Percentiles rank a stretch among this genome's conserved stretches.
phyloP scores from a whole-genome alignment of 768 basidiomycete species.

The Boletus barrowsii region DNA sequence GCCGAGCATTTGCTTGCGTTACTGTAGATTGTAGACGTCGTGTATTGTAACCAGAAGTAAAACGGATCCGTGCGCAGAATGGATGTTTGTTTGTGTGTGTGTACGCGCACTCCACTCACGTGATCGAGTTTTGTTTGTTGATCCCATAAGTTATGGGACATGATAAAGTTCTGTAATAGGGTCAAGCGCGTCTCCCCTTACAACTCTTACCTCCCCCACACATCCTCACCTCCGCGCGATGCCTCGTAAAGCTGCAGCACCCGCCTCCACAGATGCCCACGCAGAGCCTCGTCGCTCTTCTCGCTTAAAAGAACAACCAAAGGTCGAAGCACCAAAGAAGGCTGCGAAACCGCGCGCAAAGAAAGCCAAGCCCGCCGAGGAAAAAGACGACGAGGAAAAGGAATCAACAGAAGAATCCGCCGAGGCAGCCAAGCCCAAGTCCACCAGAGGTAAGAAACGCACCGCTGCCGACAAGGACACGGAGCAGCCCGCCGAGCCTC shows the following conservation, averaged over 20 bases:
- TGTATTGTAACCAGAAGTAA: no score
- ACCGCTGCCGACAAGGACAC: slow-evolving; percentile 38
- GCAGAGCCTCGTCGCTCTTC: slow-evolving; percentile 66
- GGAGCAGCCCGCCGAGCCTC: slow-evolving; percentile 36
- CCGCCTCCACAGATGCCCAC: slow-evolving; percentile 33
- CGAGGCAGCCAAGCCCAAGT: slow-evolving; percentile 41
- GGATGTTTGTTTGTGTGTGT: slow-evolving; percentile 27
- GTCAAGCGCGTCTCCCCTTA: slow-evolving; percentile 31
- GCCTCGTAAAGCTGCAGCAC: slow-evolving; percentile 67
- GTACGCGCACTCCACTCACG: slow-evolving; percentile 31
- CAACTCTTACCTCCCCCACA: slow-evolving; percentile 16
- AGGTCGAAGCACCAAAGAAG: slow-evolving; percentile 54
- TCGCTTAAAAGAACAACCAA: slow-evolving; percentile 73
- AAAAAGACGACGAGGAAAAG: slow-evolving; percentile 46
- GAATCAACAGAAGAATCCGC: slow-evolving; percentile 29
- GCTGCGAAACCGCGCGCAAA: slow-evolving; percentile 58
- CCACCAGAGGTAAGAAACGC: slow-evolving; percentile 56
- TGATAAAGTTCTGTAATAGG: slow-evolving; percentile 36
- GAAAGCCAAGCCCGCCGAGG: slow-evolving; percentile 38
- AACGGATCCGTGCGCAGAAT: slow-evolving; percentile 18
- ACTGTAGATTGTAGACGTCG: slow-evolving; percentile 1
- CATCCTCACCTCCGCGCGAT: slow-evolving; percentile 33
- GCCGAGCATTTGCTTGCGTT: slow-evolving; percentile 14
- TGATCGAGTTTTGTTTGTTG: slow-evolving; percentile 36
- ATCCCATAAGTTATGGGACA: slow-evolving; percentile 16